Conservation (phyloP, 257 asterid genomes). For the Linaria vulgaris region DNA sequence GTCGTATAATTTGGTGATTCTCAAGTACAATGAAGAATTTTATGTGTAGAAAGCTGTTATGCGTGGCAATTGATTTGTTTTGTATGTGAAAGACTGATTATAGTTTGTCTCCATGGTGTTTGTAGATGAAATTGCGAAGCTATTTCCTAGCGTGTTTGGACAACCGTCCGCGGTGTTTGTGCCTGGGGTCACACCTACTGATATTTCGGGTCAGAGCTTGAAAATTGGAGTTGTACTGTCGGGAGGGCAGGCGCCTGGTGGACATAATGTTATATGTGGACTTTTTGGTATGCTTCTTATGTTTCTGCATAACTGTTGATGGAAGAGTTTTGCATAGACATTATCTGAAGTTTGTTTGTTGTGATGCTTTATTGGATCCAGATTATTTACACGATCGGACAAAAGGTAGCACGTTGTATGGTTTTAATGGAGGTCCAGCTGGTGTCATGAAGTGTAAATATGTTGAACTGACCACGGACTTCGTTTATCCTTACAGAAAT, state of each 20-base stretch:
- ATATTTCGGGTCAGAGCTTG: constrained; percentile 35
- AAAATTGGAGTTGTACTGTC: constrained; percentile 94
- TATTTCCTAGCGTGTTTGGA: constrained; percentile 80
- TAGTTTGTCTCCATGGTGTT: not conserved
- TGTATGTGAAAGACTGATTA: not conserved
- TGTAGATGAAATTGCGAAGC: constrained; percentile 89
- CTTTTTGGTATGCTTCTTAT: constrained; percentile 56
- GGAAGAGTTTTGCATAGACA: not conserved
- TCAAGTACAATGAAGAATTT: too few species aligned
- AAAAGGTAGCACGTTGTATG: constrained; percentile 89
- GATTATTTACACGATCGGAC: constrained; percentile 90
- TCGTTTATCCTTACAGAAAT: constrained; percentile 88
- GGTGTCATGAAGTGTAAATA: constrained; percentile 95
- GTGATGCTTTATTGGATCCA: constrained; percentile 30
- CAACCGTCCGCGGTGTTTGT: constrained; percentile 87
- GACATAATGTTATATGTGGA: constrained; percentile 97
- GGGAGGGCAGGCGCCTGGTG: constrained; percentile 99
- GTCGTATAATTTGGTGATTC: too few species aligned
- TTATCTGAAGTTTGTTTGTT: not conserved
- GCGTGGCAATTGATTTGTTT: not conserved
- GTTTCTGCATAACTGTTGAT: not conserved
- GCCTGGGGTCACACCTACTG: constrained; percentile 48
- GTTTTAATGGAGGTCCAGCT: constrained; percentile 98
- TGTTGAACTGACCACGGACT: constrained; percentile 70
- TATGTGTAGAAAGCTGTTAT: not conserved